These are phyloP conservation scores for Bjerkandera adusta DNA, from an alignment of 1,284 basidiomycete genomes.

Conservation along the genomic window DNA sequence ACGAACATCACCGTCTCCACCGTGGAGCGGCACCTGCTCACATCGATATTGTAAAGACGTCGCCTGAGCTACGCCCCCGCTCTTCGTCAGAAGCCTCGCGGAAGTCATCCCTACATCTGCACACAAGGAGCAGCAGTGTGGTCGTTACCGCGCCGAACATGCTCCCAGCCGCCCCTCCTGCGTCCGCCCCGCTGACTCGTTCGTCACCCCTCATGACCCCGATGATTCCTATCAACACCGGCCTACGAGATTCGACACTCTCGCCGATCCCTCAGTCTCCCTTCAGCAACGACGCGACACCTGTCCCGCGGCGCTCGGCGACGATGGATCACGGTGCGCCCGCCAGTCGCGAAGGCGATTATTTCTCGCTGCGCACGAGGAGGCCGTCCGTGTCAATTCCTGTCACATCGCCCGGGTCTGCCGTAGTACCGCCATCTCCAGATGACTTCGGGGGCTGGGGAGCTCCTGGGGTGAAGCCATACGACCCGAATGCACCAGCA, in stretches of 20 bases:
- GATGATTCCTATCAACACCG: constrained; percentile 48
- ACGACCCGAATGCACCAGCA: constrained; percentile 35
- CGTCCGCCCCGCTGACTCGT: constrained; percentile 37
- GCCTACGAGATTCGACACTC: constrained; percentile 26
- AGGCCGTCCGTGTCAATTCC: constrained; percentile 40
- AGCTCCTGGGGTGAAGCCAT: constrained; percentile 33
- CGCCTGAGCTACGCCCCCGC: constrained; percentile 25
- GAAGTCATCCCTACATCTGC: constrained; percentile 2
- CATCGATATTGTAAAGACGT: constrained; percentile 29
- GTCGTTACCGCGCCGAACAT: constrained; percentile 62
- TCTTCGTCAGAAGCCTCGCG: constrained; percentile 31
- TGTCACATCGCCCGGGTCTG: constrained; percentile 24
- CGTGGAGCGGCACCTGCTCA: constrained; percentile 27
- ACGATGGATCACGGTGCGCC: constrained; percentile 17
- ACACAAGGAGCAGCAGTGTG: constrained; percentile 23
- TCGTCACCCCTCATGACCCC: constrained; percentile 56
- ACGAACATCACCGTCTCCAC: constrained; percentile 22
- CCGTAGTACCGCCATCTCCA: constrained; percentile 30
- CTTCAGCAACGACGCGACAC: constrained; percentile 28
- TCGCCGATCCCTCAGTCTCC: constrained; percentile 37
- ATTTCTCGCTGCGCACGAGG: constrained; percentile 46
- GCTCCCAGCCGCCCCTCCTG: constrained; percentile 61
- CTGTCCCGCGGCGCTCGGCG: constrained; percentile 25
- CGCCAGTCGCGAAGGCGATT: constrained; percentile 40
- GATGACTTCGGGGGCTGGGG: constrained; percentile 57